These are phyloP conservation scores for Fraxinus velutina DNA, from an alignment of 305 asterid species.

Conservation along the genomic window DNA sequence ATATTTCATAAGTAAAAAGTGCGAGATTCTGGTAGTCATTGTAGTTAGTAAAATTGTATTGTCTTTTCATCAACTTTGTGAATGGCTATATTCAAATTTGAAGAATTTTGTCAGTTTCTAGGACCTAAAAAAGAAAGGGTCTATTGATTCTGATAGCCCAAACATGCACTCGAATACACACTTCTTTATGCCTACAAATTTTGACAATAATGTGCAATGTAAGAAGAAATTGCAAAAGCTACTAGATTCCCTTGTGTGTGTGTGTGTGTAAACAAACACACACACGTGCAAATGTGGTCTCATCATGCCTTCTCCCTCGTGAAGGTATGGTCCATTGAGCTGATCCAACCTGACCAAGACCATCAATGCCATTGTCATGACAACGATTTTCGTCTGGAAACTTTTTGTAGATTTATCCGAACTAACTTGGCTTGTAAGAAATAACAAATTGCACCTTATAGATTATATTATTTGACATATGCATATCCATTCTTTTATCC, in stretches of 20 bases:
- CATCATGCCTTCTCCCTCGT: background rate
- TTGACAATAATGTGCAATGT: background rate
- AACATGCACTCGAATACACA: background rate
- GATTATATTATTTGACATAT: background rate
- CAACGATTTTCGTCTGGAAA: background rate
- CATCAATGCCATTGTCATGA: background rate
- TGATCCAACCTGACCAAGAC: background rate
- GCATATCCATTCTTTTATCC: too few species aligned
- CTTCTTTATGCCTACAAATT: background rate
- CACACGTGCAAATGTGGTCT: background rate
- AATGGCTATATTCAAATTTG: conserved; percentile 15
- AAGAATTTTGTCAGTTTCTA: conserved; percentile 13
- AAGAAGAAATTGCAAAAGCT: background rate
- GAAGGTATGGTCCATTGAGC: background rate
- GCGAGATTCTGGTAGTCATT: background rate
- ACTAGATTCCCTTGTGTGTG: background rate
- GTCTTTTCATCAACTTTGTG: background rate
- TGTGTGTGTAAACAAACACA: too few species aligned
- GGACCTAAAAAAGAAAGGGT: conserved; percentile 16
- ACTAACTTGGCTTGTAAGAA: background rate
- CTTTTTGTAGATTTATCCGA: background rate
- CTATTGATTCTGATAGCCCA: conserved; percentile 9
- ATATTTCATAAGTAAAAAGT: background rate
- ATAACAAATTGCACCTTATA: background rate
- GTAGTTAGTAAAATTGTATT: background rate